Percentiles rank a stretch among this genome's conserved stretches.
Evolutionary conservation across 768 basidiomycete species (phyloP).

Genomic region (Leucosporidium scottii): DNA sequence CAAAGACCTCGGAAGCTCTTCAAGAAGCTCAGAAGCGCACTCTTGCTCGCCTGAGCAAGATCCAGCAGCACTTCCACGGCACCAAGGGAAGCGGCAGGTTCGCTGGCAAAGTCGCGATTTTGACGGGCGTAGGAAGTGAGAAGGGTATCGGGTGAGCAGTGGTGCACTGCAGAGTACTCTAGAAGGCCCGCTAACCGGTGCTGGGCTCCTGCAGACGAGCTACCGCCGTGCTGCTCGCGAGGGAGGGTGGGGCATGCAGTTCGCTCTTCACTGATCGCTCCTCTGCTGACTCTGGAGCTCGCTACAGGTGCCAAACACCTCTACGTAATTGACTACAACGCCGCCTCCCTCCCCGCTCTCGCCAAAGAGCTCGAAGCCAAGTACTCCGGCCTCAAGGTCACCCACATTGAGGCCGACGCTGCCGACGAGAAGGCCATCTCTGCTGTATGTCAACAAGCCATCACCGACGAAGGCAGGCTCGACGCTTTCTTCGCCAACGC

Average conservation of each 20-base stretch:
- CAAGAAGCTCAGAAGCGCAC: conserved; percentile 47
- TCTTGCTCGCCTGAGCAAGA: conserved; percentile 57
- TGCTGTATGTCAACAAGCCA: conserved; percentile 60
- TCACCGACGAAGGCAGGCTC: conserved; percentile 73
- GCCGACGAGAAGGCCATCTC: conserved; percentile 66
- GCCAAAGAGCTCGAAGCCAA: conserved; percentile 58
- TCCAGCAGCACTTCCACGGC: conserved; percentile 60
- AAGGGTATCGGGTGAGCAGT: conserved; percentile 72
- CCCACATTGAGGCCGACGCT: conserved; percentile 70
- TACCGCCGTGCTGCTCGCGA: conserved; percentile 57
- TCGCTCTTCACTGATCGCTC: conserved; percentile 8
- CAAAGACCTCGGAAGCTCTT: conserved; percentile 1
- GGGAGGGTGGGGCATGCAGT: conserved; percentile 59
- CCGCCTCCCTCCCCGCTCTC: conserved; percentile 61
- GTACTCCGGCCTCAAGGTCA: conserved; percentile 66
- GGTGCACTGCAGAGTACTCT: conserved; percentile 22
- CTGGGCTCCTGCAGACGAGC: conserved; percentile 29
- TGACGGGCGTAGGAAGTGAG: conserved; percentile 79
- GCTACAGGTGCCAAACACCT: conserved; percentile 63
- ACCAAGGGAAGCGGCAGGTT: conserved; percentile 55
- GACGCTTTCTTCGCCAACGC: conserved; percentile 94
- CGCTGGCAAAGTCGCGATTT: conserved; percentile 70
- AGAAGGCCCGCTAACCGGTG: background rate
- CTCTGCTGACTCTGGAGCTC: conserved; percentile 7
- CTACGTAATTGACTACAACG: conserved; percentile 66